Evolutionary conservation across 805 yeast genomes (phyloP).

Genomic region (Teunomyces barrocoloradensis): DNA sequence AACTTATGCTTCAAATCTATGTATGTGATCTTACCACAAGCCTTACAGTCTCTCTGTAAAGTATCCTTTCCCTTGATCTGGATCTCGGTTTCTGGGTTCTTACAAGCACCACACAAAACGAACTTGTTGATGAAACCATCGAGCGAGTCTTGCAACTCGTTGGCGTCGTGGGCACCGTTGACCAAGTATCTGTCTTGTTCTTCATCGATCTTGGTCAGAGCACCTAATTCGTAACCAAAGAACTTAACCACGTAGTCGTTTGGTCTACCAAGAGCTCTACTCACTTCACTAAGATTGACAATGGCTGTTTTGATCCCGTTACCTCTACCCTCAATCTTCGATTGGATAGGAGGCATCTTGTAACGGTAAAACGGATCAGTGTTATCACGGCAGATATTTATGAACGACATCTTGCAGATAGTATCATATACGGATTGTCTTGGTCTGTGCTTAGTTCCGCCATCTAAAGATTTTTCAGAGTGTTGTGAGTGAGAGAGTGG

Average conservation of each 20-base stretch:
- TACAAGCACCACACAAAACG: constrained; percentile 91
- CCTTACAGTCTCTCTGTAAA: constrained; percentile 91
- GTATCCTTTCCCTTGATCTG: constrained; percentile 70
- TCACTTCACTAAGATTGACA: constrained; percentile 86
- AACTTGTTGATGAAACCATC: constrained; percentile 93
- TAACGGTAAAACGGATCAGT: constrained; percentile 98
- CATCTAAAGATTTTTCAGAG: constrained; percentile 4
- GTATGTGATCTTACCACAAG: constrained; percentile 88
- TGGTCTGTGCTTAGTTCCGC: not conserved
- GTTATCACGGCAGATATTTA: constrained; percentile 95
- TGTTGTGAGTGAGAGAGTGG: too few relatives aligned
- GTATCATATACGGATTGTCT: not conserved
- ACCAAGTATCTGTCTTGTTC: constrained; percentile 83
- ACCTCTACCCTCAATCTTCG: constrained; percentile 98
- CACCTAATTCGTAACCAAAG: constrained; percentile 96
- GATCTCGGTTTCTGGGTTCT: constrained; percentile 96
- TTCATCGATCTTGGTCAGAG: constrained; percentile 83
- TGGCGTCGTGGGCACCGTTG: constrained; percentile 91
- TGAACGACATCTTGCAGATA: constrained; percentile 62
- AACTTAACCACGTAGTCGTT: constrained; percentile 88
- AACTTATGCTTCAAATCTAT: constrained; percentile 86
- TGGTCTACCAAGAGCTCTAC: constrained; percentile 92
- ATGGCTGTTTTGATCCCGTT: constrained; percentile 98
- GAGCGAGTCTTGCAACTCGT: constrained; percentile 85
- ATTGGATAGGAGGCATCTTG: constrained; percentile 97